These are phyloP conservation scores for Jatropha podagrica DNA, from an alignment of 441 rosid species.

Conservation along the genomic window DNA sequence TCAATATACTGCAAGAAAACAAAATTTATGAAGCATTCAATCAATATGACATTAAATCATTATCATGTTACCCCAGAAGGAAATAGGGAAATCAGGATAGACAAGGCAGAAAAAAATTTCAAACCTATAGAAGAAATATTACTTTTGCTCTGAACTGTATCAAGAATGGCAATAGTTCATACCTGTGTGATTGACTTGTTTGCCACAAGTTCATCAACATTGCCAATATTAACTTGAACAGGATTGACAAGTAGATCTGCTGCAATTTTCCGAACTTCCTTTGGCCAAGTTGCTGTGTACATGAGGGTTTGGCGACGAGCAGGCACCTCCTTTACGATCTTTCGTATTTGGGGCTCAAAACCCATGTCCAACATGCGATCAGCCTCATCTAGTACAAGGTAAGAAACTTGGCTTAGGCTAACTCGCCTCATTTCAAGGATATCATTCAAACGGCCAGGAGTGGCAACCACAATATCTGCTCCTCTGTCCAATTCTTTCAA, in stretches of 20 bases:
- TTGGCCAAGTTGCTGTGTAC: constrained; percentile 99
- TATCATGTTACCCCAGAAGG: neutral
- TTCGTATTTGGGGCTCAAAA: constrained; percentile 95
- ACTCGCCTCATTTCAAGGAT: constrained; percentile 95
- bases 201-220: constrained; percentile 96
- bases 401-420: constrained; percentile 84
- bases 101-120: neutral
- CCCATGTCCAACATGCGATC: constrained; percentile 99
- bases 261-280: constrained; percentile 96
- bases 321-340: constrained; percentile 93
- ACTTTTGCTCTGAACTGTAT: neutral
- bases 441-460: constrained; percentile 98
- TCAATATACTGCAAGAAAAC: constrained; percentile 61
- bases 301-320: constrained; percentile 94
- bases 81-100: neutral
- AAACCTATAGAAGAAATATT: neutral
- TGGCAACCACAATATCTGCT: constrained; percentile 93
- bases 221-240: constrained; percentile 97
- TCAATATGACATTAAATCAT: neutral
- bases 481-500: constrained; percentile 92
- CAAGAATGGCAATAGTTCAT: constrained; percentile 9
- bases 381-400: constrained; percentile 97
- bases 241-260: constrained; percentile 92
- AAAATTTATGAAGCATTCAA: neutral
- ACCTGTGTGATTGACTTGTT: constrained; percentile 99